A percentile compares a stretch with the other conserved stretches of the same genome.
phyloP scores from a whole-genome alignment of 306 rosid genomes.

The Citrullus colocynthis region DNA sequence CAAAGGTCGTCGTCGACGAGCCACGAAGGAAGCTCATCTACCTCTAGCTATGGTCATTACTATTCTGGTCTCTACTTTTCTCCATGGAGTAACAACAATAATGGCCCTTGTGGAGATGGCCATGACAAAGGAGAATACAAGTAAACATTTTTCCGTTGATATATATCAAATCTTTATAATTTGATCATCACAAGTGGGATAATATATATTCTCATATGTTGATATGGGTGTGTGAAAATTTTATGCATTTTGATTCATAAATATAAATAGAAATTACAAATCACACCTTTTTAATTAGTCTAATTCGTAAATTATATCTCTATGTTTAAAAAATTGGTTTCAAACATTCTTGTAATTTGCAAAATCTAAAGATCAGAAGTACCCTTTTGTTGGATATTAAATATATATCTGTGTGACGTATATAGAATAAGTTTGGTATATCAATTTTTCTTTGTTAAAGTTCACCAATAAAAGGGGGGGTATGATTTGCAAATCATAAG shows the following conservation, averaged over 20 bases:
- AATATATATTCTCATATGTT: not conserved
- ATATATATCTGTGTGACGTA: not conserved
- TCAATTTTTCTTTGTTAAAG: not conserved
- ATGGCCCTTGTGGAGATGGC: conserved; percentile 27
- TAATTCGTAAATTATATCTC: not conserved
- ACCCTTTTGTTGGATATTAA: not conserved
- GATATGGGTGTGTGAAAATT: not conserved
- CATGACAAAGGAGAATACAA: conserved; percentile 23
- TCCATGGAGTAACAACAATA: conserved; percentile 20
- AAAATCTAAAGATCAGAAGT: not conserved
- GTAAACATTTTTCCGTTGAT: not conserved
- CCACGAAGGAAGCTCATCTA: not conserved
- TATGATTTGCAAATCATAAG: conserved; percentile 1
- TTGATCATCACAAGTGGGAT: not conserved
- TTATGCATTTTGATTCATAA: not conserved
- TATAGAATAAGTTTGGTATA: not conserved
- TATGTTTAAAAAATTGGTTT: not conserved
- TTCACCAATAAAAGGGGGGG: not conserved
- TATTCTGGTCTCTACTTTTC: conserved; percentile 20
- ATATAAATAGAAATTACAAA: not conserved
- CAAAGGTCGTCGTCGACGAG: not conserved
- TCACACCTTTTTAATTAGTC: not conserved
- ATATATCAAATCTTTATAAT: not conserved
- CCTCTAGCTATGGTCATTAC: not conserved
- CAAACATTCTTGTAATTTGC: not conserved